Percentiles rank a stretch among this genome's conserved stretches.
These are phyloP conservation scores for Cercospora berteroae DNA, from an alignment of 2,329 filamentous ascomycete genomes.

Conservation along the genomic window DNA sequence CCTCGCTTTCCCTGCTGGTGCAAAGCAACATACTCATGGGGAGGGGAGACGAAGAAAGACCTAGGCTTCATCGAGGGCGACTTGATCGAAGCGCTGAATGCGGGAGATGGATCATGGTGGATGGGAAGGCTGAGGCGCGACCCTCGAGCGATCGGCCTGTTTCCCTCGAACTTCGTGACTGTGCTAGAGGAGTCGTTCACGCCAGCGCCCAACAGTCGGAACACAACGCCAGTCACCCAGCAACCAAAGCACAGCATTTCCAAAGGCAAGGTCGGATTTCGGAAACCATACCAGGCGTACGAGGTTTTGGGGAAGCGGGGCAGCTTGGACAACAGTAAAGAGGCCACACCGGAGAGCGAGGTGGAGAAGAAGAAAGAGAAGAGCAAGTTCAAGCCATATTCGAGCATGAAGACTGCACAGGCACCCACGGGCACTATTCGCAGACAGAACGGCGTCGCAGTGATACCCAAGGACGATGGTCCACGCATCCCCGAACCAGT, in stretches of 20 bases:
- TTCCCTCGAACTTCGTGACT: slow-evolving; percentile 96
- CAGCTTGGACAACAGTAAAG: slow-evolving; percentile 30
- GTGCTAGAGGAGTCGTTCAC: slow-evolving; percentile 82
- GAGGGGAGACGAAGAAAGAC: slow-evolving; percentile 73
- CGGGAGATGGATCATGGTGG: slow-evolving; percentile 98
- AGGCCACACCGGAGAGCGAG: slow-evolving; percentile 34
- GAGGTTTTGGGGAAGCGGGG: slow-evolving; percentile 34
- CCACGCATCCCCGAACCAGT: slow-evolving; percentile 37
- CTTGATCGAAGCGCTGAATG: slow-evolving; percentile 95
- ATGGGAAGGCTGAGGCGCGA: slow-evolving; percentile 88
- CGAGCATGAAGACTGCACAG: slow-evolving; percentile 51
- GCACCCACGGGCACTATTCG: slow-evolving; percentile 36
- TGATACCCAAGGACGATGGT: slow-evolving; percentile 28
- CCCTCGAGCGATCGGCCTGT: slow-evolving; percentile 83
- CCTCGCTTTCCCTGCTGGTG: slow-evolving; percentile 43
- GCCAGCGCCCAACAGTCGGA: slow-evolving; percentile 62
- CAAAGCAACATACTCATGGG: slow-evolving; percentile 44
- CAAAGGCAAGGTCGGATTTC: slow-evolving; percentile 56
- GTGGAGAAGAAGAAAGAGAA: slow-evolving; percentile 36
- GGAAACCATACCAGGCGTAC: slow-evolving; percentile 66
- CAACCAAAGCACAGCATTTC: slow-evolving; percentile 53
- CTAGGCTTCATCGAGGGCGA: slow-evolving; percentile 97
- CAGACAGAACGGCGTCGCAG: slow-evolving; percentile 24
- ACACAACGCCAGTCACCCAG: slow-evolving; percentile 49
- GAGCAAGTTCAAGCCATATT: slow-evolving; percentile 48